Base-by-base conservation (phyloP, 345 rosid genomes). In the Syzygium grande region DNA sequence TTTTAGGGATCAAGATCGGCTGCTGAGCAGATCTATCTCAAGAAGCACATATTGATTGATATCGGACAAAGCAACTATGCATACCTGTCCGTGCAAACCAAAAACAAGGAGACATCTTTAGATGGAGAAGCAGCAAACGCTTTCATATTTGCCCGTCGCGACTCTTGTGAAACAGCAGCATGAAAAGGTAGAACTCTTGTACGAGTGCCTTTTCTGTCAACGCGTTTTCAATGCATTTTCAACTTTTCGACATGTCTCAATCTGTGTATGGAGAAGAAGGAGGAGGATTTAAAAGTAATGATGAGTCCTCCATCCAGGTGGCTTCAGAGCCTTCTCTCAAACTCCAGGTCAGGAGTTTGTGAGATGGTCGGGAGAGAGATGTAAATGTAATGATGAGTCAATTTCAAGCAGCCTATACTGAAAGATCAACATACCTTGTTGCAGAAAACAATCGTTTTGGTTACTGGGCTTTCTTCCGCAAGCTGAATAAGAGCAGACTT, bases 201-300 rank as follows among this genome's bases (percentile, higher is more conserved):
- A 49, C 65, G 89, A 84, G 89, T 79, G 87, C 91, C 98, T 88
- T 93, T 95, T 88, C 98, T 94, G 84, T 97, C 99, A 85, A 91
- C 86, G 58, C 98, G 93, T 92, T 94, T 94, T 97, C 80, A 96
- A 90, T 86, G 91, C 91, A 89, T 96, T 97, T 96, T 97, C 99
- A 49, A 97, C 97, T 92, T 97, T 95, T 91, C 99, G 94, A 92
- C 99, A 97, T 83, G 99, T 95, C 92, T 97, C 99, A 56, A 96
- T 95, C 99, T 96, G 95, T 59, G 86, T 58, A 88, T 86, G 84
- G 51, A 52, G 59, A 85, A 84, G 51, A 52, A 84, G 34, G 23
- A 53, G 17, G 80, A 61, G 30, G 56, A 34, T 30, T 59, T 34
- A 49, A n/a, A 87, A 89, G 78, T 16, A 30, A 3, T 9, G 12